Conservation (phyloP, 2,329 filamentous ascomycete genomes). For the Hymenoscyphus fraxineus region DNA sequence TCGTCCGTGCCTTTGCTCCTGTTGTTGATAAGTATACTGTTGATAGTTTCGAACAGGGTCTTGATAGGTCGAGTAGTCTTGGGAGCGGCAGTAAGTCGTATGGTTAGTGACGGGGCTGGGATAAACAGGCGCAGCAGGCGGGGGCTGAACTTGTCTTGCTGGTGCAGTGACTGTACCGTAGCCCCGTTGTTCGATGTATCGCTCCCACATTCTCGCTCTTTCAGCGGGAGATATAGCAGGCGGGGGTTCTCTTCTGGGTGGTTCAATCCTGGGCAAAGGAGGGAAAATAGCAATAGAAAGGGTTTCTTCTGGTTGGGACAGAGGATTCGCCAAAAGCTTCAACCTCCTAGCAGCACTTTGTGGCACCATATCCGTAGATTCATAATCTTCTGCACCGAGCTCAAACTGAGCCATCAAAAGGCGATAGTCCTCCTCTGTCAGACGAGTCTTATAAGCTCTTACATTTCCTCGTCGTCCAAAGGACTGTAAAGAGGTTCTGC, state of each 20-base stretch:
- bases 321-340: background rate
- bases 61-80: background rate
- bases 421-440: conserved; percentile 14
- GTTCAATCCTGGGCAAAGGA: background rate
- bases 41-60: background rate
- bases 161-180: background rate
- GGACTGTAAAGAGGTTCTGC: conserved; percentile 2
- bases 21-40: background rate
- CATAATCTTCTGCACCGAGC: background rate
- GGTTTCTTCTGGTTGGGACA: background rate
- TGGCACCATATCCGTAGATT: background rate
- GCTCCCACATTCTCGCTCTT: background rate
- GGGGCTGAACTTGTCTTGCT: background rate
- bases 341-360: background rate
- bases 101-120: background rate
- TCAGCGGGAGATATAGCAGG: background rate
- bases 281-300: background rate
- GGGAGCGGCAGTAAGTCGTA: background rate
- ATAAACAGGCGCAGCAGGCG: background rate
- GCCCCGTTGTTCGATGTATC: background rate
- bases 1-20: background rate
- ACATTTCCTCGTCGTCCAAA: conserved; percentile 7
- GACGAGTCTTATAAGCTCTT: conserved; percentile 13
- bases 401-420: conserved; percentile 13
- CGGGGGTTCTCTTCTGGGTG: background rate